phyloP scores from a whole-genome alignment of 1,139 yeast genomes.

The Candida tropicalis region DNA sequence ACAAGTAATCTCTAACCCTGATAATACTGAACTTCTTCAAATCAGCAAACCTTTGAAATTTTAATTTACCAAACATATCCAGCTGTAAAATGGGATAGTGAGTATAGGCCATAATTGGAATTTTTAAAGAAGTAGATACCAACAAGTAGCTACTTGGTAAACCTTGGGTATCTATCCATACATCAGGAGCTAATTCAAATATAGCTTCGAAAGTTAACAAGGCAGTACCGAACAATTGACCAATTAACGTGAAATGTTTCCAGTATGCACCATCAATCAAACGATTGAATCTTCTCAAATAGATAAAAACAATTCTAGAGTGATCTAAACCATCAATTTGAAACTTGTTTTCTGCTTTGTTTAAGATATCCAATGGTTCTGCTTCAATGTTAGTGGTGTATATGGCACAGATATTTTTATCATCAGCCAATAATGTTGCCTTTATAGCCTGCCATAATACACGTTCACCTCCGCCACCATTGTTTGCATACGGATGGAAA shows the following conservation, averaged over 20 bases:
- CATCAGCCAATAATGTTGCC: slow-evolving; percentile 58
- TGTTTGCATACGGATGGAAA: slow-evolving; percentile 94
- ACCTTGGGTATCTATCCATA: slow-evolving; percentile 95
- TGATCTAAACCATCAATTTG: slow-evolving; percentile 53
- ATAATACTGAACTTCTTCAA: slow-evolving; percentile 11
- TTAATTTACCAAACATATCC: slow-evolving; percentile 76
- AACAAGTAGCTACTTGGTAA: slow-evolving; percentile 77
- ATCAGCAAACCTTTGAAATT: slow-evolving; percentile 28
- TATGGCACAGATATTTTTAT: slow-evolving; percentile 62
- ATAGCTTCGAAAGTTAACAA: slow-evolving; percentile 73
- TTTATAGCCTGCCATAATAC: slow-evolving; percentile 94
- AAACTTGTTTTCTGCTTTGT: slow-evolving; percentile 64
- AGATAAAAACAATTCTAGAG: slow-evolving; percentile 69
- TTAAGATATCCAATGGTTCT: slow-evolving; percentile 55
- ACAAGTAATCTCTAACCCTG: slow-evolving; percentile 24
- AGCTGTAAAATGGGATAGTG: slow-evolving; percentile 91
- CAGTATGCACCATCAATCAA: slow-evolving; percentile 74
- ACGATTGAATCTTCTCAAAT: slow-evolving; percentile 56
- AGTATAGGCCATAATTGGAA: slow-evolving; percentile 85
- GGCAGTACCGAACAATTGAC: slow-evolving; percentile 84
- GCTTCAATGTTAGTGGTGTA: slow-evolving; percentile 73
- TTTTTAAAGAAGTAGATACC: slow-evolving; percentile 52
- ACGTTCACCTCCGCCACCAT: slow-evolving; percentile 98
- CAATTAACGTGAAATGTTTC: slow-evolving; percentile 79
- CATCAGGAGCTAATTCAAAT: slow-evolving; percentile 72